These are phyloP conservation scores for Saccharomycopsis babjevae DNA, from an alignment of 805 yeast genomes.

Conservation along the genomic window DNA sequence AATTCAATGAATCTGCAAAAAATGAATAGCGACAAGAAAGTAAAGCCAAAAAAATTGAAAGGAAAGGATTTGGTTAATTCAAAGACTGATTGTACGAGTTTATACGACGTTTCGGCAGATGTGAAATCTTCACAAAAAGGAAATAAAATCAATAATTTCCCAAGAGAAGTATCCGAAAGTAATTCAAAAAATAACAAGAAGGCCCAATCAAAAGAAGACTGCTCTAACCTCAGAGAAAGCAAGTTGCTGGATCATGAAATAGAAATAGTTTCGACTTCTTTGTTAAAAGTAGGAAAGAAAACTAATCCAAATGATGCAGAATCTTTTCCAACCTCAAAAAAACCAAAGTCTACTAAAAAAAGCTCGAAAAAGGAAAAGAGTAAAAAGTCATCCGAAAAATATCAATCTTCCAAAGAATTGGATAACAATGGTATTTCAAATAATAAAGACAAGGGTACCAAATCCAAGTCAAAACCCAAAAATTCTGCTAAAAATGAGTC, in stretches of 20 bases:
- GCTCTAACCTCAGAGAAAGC: neutral
- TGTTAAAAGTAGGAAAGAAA: neutral
- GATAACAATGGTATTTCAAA: neutral
- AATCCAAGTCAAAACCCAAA: neutral
- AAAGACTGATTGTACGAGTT: neutral
- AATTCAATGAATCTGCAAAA: neutral
- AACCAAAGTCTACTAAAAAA: neutral
- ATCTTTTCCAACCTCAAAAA: neutral
- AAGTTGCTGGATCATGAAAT: neutral
- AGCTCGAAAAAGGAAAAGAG: neutral
- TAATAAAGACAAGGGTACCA: neutral
- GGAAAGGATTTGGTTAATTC: neutral
- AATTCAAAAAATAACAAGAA: neutral
- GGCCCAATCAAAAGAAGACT: neutral
- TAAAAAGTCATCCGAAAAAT: neutral
- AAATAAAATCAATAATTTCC: neutral
- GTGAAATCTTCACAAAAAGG: neutral
- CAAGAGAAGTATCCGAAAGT: too few species aligned
- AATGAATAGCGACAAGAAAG: neutral
- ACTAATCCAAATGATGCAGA: neutral
- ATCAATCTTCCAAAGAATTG: neutral
- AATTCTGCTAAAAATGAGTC: neutral
- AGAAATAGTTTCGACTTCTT: neutral
- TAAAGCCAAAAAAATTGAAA: neutral
- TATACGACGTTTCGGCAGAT: neutral